Conservation (phyloP, 1,284 basidiomycete genomes). For the Ustilago vetiveriae region DNA sequence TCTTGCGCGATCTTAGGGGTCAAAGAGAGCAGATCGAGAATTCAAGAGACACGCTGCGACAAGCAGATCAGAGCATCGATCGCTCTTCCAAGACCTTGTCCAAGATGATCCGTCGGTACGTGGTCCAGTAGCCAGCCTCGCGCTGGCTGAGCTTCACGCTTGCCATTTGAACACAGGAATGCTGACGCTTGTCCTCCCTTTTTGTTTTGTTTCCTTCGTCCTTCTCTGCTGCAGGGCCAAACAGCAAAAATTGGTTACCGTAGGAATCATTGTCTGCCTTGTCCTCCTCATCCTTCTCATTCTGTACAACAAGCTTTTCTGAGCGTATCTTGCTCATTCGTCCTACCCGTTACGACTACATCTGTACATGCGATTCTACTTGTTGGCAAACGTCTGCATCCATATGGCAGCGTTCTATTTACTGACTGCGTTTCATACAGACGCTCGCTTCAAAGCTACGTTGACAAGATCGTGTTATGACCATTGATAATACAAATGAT, state of each 20-base stretch:
- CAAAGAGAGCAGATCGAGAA: conserved; percentile 97
- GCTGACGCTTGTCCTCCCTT: background rate
- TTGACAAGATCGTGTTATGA: background rate
- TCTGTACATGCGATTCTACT: too few relatives aligned
- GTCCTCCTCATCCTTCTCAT: conserved; percentile 66
- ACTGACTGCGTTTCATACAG: background rate
- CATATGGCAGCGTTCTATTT: too few relatives aligned
- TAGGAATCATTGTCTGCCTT: conserved; percentile 62
- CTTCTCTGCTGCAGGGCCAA: conserved; percentile 52
- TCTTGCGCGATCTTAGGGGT: conserved; percentile 81
- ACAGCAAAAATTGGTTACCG: conserved; percentile 65
- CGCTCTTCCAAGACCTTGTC: conserved; percentile 72
- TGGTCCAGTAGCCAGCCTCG: too few relatives aligned
- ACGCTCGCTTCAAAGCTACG: background rate
- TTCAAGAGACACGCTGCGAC: conserved; percentile 79
- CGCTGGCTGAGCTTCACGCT: too few relatives aligned
- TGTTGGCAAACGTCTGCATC: too few relatives aligned
- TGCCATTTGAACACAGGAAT: background rate
- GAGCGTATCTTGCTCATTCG: background rate
- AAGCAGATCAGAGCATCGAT: conserved; percentile 73
- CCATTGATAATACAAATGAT: too few relatives aligned
- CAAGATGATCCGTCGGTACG: conserved; percentile 74
- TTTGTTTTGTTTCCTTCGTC: background rate
- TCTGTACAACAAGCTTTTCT: conserved; percentile 63
- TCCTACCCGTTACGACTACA: background rate